These are phyloP conservation scores for Olyra latifolia DNA, from an alignment of 176 grass and related monocot genomes.

Conservation along the genomic window DNA sequence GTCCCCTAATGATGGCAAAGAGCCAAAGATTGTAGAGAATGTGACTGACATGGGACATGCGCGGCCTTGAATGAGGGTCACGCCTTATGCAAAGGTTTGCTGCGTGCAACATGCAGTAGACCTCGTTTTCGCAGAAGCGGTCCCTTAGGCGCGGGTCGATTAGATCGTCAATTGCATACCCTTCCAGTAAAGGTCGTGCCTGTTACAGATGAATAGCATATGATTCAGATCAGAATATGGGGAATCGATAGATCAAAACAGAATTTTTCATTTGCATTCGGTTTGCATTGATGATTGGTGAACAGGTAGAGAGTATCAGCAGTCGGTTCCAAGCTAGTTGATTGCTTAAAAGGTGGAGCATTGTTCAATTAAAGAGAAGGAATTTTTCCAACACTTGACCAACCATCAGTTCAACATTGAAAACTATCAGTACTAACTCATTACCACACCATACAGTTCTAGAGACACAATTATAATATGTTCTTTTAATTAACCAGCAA, in stretches of 20 bases:
- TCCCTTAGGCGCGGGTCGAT: slow-evolving; percentile 64
- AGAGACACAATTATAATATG: neutral
- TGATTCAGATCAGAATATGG: neutral
- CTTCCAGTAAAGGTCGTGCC: slow-evolving; percentile 77
- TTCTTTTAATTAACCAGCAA: neutral
- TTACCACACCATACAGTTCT: neutral
- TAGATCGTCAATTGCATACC: slow-evolving; percentile 53
- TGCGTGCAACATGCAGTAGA: slow-evolving; percentile 84
- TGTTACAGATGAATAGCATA: slow-evolving; percentile 21
- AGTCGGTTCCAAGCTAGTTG: neutral
- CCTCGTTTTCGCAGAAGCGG: slow-evolving; percentile 62
- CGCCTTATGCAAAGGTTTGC: slow-evolving; percentile 85
- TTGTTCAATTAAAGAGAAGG: neutral
- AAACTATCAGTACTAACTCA: neutral
- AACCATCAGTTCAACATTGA: neutral
- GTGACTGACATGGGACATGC: slow-evolving; percentile 71
- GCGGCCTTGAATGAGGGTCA: slow-evolving; percentile 70
- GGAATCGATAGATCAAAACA: neutral
- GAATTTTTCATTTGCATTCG: neutral
- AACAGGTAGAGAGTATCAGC: neutral
- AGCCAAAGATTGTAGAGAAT: neutral
- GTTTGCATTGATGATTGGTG: neutral
- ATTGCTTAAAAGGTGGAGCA: neutral
- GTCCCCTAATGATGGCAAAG: neutral
- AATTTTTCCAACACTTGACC: neutral